Conservation (phyloP, 345 rosid genomes). For the Lepidium africanum region DNA sequence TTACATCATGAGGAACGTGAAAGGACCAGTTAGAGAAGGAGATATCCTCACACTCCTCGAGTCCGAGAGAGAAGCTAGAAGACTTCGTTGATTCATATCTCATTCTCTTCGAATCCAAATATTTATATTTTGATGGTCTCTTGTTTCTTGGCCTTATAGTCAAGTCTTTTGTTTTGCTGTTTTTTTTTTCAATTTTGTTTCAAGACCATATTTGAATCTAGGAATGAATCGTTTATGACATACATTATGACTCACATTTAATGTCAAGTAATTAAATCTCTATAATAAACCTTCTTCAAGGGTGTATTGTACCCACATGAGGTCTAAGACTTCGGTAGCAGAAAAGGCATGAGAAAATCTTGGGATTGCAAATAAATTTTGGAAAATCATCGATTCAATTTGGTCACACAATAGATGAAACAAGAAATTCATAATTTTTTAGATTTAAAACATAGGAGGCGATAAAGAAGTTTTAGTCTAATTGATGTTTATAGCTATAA, state of each 20-base stretch:
- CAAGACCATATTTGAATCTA: slow-evolving; percentile 5
- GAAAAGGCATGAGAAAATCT: too few species aligned
- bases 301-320: too few species aligned
- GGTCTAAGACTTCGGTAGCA: too few species aligned
- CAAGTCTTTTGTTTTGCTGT: background rate
- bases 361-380: too few species aligned
- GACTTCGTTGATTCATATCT: slow-evolving; percentile 48
- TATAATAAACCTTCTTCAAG: too few species aligned
- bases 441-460: too few species aligned
- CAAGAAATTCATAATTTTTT: too few species aligned
- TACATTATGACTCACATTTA: background rate
- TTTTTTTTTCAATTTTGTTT: background rate
- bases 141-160: background rate
- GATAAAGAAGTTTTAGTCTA: too few species aligned
- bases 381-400: too few species aligned
- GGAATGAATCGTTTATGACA: background rate
- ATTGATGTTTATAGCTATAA: too few species aligned
- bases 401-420: too few species aligned
- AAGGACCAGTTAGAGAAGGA: slow-evolving; percentile 85
- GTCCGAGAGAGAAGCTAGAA: slow-evolving; percentile 87
- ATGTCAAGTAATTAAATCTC: background rate
- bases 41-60: slow-evolving; percentile 75
- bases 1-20: slow-evolving; percentile 71
- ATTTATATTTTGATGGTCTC: slow-evolving; percentile 11
- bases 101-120: background rate